phyloP scores from a whole-genome alignment of 2,329 filamentous ascomycete genomes.

The Penicillium psychrosexuale region DNA sequence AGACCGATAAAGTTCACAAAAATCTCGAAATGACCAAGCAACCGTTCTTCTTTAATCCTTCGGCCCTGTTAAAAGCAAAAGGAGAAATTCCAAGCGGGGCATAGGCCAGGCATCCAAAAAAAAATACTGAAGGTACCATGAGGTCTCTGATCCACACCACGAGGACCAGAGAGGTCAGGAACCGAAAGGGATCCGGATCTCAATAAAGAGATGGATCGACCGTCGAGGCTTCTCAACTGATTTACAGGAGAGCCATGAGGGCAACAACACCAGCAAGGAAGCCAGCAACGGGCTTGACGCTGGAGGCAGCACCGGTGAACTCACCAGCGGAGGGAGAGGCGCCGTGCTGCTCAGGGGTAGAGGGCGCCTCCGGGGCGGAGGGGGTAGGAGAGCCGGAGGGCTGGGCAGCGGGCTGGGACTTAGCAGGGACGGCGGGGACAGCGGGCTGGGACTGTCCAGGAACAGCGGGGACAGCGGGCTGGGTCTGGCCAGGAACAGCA shows the following conservation, averaged over 20 bases:
- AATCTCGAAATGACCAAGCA: constrained; percentile 25
- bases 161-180: constrained; percentile 10
- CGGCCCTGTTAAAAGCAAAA: constrained; percentile 2
- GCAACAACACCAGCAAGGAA: constrained; percentile 38
- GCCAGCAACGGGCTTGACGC: constrained; percentile 35
- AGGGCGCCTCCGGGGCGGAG: constrained; percentile 3
- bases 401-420: constrained; percentile 1
- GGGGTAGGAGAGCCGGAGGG: constrained; percentile 9
- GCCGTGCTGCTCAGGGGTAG: constrained; percentile 7
- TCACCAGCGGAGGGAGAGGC: constrained; percentile 2
- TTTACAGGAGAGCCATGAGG: constrained; percentile 40
- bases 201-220: neutral
- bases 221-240: constrained; percentile 10
- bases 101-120: constrained; percentile 4
- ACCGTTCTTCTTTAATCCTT: constrained; percentile 7
- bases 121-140: constrained; percentile 2
- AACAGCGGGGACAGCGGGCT: neutral
- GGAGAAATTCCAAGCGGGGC: constrained; percentile 11
- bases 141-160: constrained; percentile 18
- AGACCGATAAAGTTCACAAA: constrained; percentile 11
- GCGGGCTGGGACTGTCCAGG: neutral
- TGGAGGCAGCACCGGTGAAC: constrained; percentile 38
- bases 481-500: neutral
- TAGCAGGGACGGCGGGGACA: neutral
- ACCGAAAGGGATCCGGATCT: neutral